These are phyloP conservation scores for Coniella vitis DNA, from an alignment of 2,329 filamentous ascomycete genomes.

Conservation along the genomic window DNA sequence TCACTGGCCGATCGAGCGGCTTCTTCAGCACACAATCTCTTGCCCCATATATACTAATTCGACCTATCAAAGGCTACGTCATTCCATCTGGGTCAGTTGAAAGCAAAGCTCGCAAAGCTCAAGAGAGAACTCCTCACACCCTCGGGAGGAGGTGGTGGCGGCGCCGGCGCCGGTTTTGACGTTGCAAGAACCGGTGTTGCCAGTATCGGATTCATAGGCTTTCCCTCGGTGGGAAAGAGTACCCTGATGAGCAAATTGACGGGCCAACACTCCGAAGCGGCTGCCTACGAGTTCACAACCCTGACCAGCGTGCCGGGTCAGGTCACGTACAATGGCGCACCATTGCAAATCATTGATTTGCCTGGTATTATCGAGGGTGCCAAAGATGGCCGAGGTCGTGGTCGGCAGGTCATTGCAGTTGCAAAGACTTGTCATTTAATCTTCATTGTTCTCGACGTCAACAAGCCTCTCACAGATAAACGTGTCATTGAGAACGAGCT, in stretches of 20 bases:
- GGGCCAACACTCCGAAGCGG: conserved; percentile 93
- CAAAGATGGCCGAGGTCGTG: conserved; percentile 95
- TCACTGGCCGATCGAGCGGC: not conserved
- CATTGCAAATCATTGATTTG: conserved; percentile 96
- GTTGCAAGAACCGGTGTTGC: conserved; percentile 96
- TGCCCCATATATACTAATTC: not conserved
- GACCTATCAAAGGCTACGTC: conserved; percentile 55
- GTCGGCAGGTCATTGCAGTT: conserved; percentile 96
- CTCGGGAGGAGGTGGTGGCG: conserved; percentile 70
- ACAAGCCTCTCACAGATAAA: conserved; percentile 97
- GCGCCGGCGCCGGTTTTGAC: conserved; percentile 85
- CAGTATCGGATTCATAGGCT: conserved; percentile 95
- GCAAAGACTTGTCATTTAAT: conserved; percentile 98
- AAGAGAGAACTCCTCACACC: conserved; percentile 94
- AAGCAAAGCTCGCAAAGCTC: conserved; percentile 96
- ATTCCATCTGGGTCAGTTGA: conserved; percentile 90
- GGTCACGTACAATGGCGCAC: conserved; percentile 89
- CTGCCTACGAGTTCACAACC: conserved; percentile 98
- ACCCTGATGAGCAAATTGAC: conserved; percentile 93
- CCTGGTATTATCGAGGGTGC: conserved; percentile 98
- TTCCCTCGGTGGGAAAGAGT: conserved; percentile 97
- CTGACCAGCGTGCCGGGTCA: conserved; percentile 95
- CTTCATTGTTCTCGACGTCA: conserved; percentile 97
- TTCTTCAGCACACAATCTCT: not conserved
- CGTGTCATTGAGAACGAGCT: conserved; percentile 89